These are phyloP conservation scores for Rhodamnia argentea DNA, from an alignment of 345 rosid genomes.

Conservation along the genomic window DNA sequence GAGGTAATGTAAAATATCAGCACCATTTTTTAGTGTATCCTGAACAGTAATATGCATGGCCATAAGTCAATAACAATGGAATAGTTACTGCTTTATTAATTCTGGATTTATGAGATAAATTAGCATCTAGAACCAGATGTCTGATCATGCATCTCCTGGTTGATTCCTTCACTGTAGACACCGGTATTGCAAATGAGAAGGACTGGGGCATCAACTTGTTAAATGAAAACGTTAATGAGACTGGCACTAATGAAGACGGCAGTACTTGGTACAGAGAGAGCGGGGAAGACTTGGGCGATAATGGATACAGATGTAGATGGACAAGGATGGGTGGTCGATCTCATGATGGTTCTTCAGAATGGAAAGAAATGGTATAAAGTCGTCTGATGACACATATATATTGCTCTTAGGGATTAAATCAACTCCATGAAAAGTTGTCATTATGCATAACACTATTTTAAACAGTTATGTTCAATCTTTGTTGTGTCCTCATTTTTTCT, in stretches of 20 bases:
- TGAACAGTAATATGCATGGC: background rate
- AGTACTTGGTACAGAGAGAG: slow-evolving; percentile 88
- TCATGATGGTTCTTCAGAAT: slow-evolving; percentile 71
- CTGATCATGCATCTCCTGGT: background rate
- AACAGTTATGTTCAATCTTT: background rate
- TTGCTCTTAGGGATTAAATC: background rate
- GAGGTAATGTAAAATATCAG: slow-evolving; percentile 35
- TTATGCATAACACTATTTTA: background rate
- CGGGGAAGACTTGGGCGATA: slow-evolving; percentile 74
- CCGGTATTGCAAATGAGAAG: slow-evolving; percentile 97
- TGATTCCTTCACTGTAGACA: slow-evolving; percentile 39
- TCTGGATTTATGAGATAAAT: background rate
- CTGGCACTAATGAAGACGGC: slow-evolving; percentile 89
- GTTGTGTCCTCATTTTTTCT: background rate
- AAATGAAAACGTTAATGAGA: slow-evolving; percentile 71
- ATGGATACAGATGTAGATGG: slow-evolving; percentile 97
- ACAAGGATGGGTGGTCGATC: slow-evolving; percentile 90
- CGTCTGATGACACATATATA: slow-evolving; percentile 2
- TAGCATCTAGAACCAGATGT: background rate
- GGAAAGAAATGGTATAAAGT: slow-evolving; percentile 82
- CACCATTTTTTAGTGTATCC: background rate
- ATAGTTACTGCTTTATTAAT: background rate
- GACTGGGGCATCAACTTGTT: slow-evolving; percentile 91
- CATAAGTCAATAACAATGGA: no score
- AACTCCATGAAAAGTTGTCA: background rate